Conservation (phyloP, 495 filamentous ascomycete species). For the Neurospora sp. region DNA sequence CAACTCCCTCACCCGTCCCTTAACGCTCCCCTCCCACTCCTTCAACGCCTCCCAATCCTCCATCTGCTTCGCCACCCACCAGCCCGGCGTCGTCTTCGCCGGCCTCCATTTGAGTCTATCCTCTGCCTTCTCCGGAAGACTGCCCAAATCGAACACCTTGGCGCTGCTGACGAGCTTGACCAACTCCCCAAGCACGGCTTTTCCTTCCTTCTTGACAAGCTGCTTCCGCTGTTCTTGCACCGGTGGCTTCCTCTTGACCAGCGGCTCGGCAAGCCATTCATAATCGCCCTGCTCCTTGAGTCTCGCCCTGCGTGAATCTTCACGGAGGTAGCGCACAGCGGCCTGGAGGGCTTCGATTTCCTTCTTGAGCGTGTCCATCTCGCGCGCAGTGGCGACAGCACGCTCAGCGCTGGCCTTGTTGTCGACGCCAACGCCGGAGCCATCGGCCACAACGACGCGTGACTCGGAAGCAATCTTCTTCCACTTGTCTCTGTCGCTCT, state of each 20-base stretch:
- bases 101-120: slow-evolving; percentile 42
- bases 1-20: slow-evolving; percentile 27
- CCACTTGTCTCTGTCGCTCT: slow-evolving; percentile 63
- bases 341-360: slow-evolving; percentile 63
- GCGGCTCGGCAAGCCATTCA: slow-evolving; percentile 58
- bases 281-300: slow-evolving; percentile 49
- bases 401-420: slow-evolving; percentile 45
- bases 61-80: slow-evolving; percentile 30
- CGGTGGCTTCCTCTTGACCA: slow-evolving; percentile 38
- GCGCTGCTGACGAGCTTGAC: slow-evolving; percentile 55
- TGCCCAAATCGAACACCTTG: slow-evolving; percentile 44
- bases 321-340: slow-evolving; percentile 66
- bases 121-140: slow-evolving; percentile 38
- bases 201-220: slow-evolving; percentile 54
- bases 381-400: slow-evolving; percentile 57
- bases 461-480: slow-evolving; percentile 61
- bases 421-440: slow-evolving; percentile 33
- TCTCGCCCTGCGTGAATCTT: slow-evolving; percentile 61
- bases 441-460: slow-evolving; percentile 38
- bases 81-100: slow-evolving; percentile 34
- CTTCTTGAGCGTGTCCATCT: slow-evolving; percentile 62
- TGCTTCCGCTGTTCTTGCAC: slow-evolving; percentile 46
- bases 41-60: slow-evolving; percentile 35
- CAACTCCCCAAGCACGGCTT: slow-evolving; percentile 61
- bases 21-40: slow-evolving; percentile 28